Evolutionary conservation across 139 green algal genomes (phyloP).

Genomic region (Desmodesmus armatus): DNA sequence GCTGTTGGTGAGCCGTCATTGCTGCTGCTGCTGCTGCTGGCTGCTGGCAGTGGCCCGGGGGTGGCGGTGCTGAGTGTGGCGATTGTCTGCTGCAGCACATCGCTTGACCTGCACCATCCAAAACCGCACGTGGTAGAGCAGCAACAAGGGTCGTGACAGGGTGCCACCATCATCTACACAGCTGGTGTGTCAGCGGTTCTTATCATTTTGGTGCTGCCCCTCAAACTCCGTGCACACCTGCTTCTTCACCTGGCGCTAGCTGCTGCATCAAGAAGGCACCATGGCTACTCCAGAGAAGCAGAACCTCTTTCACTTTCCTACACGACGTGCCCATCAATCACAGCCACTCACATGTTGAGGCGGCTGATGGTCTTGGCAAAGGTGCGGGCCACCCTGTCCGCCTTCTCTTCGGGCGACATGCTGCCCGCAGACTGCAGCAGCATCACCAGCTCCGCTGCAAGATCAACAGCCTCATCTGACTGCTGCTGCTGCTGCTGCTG

Average conservation of each 20-base stretch:
- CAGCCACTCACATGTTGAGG: slow-evolving; percentile 20
- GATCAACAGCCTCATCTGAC: neutral
- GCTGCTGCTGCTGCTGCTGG: neutral
- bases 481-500: neutral
- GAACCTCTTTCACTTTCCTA: no score
- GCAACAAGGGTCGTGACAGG: neutral
- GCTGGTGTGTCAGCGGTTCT: no score
- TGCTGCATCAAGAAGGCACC: neutral
- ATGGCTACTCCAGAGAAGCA: no score
- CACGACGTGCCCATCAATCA: neutral
- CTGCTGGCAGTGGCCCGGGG: slow-evolving; percentile 10
- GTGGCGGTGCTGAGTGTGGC: neutral
- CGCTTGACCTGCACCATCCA: neutral
- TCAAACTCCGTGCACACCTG: no score
- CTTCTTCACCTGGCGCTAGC: no score
- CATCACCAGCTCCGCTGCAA: neutral
- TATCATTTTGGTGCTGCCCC: no score
- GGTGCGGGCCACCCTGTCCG: neutral
- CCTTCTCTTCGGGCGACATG: slow-evolving; percentile 14
- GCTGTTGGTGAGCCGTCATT: no score
- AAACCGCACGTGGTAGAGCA: neutral
- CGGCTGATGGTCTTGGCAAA: slow-evolving; percentile 33
- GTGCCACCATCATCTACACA: no score
- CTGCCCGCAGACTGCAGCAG: slow-evolving; percentile 4
- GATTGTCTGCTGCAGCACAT: slow-evolving; percentile 2